Percentiles rank a stretch among this genome's conserved stretches.
phyloP scores from a whole-genome alignment of 1,284 basidiomycete genomes.

The Nidula niveotomentosa region DNA sequence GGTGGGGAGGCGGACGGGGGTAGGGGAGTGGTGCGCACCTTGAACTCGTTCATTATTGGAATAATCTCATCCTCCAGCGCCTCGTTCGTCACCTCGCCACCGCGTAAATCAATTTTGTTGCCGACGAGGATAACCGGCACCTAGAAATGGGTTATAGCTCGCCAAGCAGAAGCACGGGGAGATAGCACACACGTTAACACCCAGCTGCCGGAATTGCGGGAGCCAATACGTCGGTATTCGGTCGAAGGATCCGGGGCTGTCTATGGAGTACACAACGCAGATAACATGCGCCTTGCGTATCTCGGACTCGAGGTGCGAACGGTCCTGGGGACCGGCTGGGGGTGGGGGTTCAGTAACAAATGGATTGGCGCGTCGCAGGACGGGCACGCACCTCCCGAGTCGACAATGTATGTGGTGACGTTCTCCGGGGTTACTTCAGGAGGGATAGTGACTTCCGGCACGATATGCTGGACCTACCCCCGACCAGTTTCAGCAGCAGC shows the following conservation, averaged over 20 bases:
- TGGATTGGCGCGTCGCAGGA: conserved; percentile 5
- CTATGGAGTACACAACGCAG: conserved; percentile 95
- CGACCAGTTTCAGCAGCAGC: conserved; percentile 4
- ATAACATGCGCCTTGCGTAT: conserved; percentile 97
- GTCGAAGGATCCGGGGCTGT: conserved; percentile 95
- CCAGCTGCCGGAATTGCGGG: conserved; percentile 93
- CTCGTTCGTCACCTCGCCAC: conserved; percentile 92
- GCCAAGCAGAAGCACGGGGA: conserved; percentile 4
- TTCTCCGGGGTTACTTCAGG: conserved; percentile 95
- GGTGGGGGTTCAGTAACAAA: neutral
- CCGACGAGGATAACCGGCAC: conserved; percentile 97
- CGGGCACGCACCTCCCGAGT: conserved; percentile 78
- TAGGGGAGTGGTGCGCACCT: conserved; percentile 47
- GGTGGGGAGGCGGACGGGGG: conserved; percentile 3
- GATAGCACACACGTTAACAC: conserved; percentile 75
- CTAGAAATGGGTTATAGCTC: conserved; percentile 36
- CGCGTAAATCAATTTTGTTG: conserved; percentile 96
- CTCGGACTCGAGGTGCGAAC: conserved; percentile 89
- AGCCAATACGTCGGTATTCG: conserved; percentile 99
- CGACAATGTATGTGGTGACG: conserved; percentile 94
- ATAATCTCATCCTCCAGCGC: conserved; percentile 93
- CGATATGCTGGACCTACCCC: conserved; percentile 81
- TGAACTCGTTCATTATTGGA: conserved; percentile 97
- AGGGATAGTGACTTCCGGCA: conserved; percentile 95
- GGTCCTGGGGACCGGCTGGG: conserved; percentile 75